Evolutionary conservation across 1,139 yeast species (phyloP), one percentile per base, ranked within the genome.

Genomic region (Taiozyma sp.): DNA sequence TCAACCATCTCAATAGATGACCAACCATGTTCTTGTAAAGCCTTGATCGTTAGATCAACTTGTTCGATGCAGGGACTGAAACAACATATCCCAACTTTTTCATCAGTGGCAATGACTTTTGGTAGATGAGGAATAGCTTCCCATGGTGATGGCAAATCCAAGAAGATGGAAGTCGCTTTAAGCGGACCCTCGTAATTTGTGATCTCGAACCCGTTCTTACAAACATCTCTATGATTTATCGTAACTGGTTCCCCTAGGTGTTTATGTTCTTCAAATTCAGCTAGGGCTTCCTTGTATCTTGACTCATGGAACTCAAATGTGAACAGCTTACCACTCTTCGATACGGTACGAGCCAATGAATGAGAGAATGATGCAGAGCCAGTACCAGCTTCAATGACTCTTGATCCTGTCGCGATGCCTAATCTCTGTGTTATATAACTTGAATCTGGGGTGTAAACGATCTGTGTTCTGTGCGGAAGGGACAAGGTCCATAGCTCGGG

Each of bases 1-100:
- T 93, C 99, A 8, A 92, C 96, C 92, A 91, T 88, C 67, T 95
- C 97, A 36, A 95, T 84, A 42, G 81, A 79, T n/a, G 80, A 78
- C 96, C 97, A 95, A 1, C 96, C 97, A 48, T 83, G 70, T 38
- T 74, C 78, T 58, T 85, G 83, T 54, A 95, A 73, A 0, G 87
- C 85, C 58, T 80, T 84, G 13, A 93, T 83, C 0, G 98, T 87
- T 62, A 87, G 84, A 53, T 85, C 85, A 4, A 95, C 99, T 71
- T 95, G 99, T 69, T 95, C 99, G 50, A 95, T 89, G 69, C 99
- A 95, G 10, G 99, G 99, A 38, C 96, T 88, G 66, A 93, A 93
- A 68, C 98, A 93, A 70, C 99, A 93, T 49, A 93, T 78, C 2
- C 87, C 83, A 13, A 83, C 86, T 44, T 76, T 72, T 53, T 76